phyloP scores from a whole-genome alignment of 2,329 filamentous ascomycete genomes.

The Polytolypa hystricis region DNA sequence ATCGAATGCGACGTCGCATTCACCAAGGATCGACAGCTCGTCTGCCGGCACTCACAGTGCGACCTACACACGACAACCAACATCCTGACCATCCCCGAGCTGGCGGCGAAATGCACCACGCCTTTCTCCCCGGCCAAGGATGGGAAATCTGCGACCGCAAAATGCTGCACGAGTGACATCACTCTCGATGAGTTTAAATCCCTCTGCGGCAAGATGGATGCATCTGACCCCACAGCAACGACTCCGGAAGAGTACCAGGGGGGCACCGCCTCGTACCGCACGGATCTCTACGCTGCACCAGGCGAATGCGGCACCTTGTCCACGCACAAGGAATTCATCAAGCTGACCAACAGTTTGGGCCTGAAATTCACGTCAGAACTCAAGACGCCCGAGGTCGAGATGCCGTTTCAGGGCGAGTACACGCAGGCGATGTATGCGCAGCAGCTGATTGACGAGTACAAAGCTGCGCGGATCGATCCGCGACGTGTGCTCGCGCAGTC shows the following conservation, averaged over 20 bases:
- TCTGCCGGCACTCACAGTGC: slow-evolving; percentile 57
- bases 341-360: slow-evolving; percentile 45
- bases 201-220: slow-evolving; percentile 62
- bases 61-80: slow-evolving; percentile 60
- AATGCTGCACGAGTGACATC: slow-evolving; percentile 62
- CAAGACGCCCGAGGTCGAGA: slow-evolving; percentile 56
- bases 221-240: slow-evolving; percentile 46
- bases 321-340: slow-evolving; percentile 52
- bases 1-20: slow-evolving; percentile 59
- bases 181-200: slow-evolving; percentile 56
- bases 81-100: slow-evolving; percentile 50
- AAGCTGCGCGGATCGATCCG: slow-evolving; percentile 41
- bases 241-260: slow-evolving; percentile 47
- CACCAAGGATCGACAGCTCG: slow-evolving; percentile 53
- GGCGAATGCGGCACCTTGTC: slow-evolving; percentile 48
- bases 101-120: slow-evolving; percentile 52
- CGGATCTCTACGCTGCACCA: slow-evolving; percentile 46
- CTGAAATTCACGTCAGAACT: slow-evolving; percentile 57
- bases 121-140: slow-evolving; percentile 49
- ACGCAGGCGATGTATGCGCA: slow-evolving; percentile 55
- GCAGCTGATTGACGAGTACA: slow-evolving; percentile 53
- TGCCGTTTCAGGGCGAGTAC: slow-evolving; percentile 56
- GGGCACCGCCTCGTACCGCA: slow-evolving; percentile 51
- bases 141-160: slow-evolving; percentile 45
- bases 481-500: slow-evolving; percentile 52